Evolutionary conservation across 768 basidiomycete species (phyloP), one percentile per base, ranked within the genome.

Genomic region (Boletus insuetus): DNA sequence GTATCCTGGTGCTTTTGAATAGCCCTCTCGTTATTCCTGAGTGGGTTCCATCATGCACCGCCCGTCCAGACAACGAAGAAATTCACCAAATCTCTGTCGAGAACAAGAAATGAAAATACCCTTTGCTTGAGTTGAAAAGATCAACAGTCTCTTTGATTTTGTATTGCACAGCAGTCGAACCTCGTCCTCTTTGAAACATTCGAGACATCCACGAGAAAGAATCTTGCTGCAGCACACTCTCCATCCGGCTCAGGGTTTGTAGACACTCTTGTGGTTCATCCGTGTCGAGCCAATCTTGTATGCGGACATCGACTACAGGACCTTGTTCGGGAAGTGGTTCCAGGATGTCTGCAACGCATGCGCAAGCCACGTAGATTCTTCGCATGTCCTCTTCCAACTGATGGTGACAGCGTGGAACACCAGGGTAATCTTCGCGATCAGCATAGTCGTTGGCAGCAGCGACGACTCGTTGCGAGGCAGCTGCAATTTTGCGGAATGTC

Each of bases 301-400:
- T 32, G 20, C 53, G 17, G 17, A 13, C 14, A 10, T 57, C 54
- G 24, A 56, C 10, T 0, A 16, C 12, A n/a, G 31, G 47, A 22
- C 39, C 43, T 24, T 38, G 35, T 9, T 35, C 13, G 14, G 22
- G 24, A 14, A n/a, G 20, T 8, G n/a, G 14, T 16, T 32, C 26
- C 6, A 56, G 43, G 39, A 31, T 14, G 26, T 3, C 4, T 6
- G 12, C 38, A 5, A 57, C 41, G 32, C 31, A 40, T 13, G 45
- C 31, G 54, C 47, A 57, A 32, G 54, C 54, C 14, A 57, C 56
- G 22, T 29, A 49, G 14, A 56, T 44, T 16, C 16, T 56, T 35
- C 24, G 46, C 54, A 57, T 56, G 5, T 49, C 56, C 4, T 34
- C 34, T 31, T 56, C 54, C 19, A 57, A 16, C 42, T 39, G 54